These are phyloP conservation scores for Multifurca ochricompacta DNA, from an alignment of 768 basidiomycete species.

Conservation along the genomic window DNA sequence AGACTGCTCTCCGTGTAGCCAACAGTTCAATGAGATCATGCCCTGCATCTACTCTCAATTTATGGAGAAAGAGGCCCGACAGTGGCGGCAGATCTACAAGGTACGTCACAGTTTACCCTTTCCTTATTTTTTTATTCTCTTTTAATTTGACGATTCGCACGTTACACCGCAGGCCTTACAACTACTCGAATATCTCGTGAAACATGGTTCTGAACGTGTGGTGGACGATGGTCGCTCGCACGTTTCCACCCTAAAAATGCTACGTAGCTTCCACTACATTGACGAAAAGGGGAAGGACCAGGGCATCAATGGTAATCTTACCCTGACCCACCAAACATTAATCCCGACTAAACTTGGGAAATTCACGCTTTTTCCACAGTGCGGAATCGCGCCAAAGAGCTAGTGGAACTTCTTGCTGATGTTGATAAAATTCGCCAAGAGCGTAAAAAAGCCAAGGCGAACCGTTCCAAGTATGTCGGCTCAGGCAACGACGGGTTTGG, in stretches of 20 bases:
- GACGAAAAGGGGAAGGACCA: slow-evolving; percentile 99
- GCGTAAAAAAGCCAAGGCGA: slow-evolving; percentile 85
- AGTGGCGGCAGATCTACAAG: slow-evolving; percentile 99
- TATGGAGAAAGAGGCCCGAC: slow-evolving; percentile 96
- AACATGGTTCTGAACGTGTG: slow-evolving; percentile 95
- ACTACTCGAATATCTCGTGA: slow-evolving; percentile 91
- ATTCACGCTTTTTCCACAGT: slow-evolving; percentile 41
- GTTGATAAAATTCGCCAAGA: slow-evolving; percentile 86
- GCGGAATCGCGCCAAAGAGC: slow-evolving; percentile 86
- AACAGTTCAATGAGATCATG: slow-evolving; percentile 99
- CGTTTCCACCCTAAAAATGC: slow-evolving; percentile 93
- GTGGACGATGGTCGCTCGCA: slow-evolving; percentile 96
- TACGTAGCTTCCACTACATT: slow-evolving; percentile 95
- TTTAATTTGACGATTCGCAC: background rate
- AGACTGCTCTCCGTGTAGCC: slow-evolving; percentile 37
- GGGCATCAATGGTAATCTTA: slow-evolving; percentile 79
- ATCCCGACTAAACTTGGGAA: background rate
- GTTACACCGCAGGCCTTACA: slow-evolving; percentile 63
- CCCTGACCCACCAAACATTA: background rate
- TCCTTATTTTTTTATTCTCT: background rate
- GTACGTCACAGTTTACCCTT: slow-evolving; percentile 30
- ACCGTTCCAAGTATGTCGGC: slow-evolving; percentile 85
- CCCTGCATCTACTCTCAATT: slow-evolving; percentile 91
- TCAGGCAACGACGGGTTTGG: slow-evolving; percentile 72
- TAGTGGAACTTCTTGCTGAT: slow-evolving; percentile 86